Evolutionary conservation across 1,139 yeast genomes (phyloP).

Genomic region (Meyerozyma athensensis): DNA sequence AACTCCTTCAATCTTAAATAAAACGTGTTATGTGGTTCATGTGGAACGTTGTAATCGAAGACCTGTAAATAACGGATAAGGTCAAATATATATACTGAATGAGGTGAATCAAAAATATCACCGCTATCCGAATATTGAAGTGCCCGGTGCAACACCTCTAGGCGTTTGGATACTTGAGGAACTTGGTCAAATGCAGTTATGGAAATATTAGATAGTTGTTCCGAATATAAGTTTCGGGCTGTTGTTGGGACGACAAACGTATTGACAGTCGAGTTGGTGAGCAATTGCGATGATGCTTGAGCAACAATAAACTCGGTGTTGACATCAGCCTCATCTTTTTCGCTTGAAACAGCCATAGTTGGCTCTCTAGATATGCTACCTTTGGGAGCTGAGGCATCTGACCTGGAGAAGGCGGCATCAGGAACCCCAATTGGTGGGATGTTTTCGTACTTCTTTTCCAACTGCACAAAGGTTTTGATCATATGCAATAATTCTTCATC

Average conservation of each 20-base stretch:
- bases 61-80: slow-evolving; percentile 31
- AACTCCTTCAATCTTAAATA: neutral
- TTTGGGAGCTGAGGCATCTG: slow-evolving; percentile 20
- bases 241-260: slow-evolving; percentile 34
- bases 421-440: slow-evolving; percentile 40
- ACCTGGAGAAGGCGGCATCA: slow-evolving; percentile 27
- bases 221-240: slow-evolving; percentile 30
- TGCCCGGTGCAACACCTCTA: slow-evolving; percentile 51
- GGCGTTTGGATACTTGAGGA: slow-evolving; percentile 30
- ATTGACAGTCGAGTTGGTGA: slow-evolving; percentile 32
- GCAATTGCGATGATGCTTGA: slow-evolving; percentile 35
- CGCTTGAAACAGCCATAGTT: neutral
- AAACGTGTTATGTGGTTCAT: neutral
- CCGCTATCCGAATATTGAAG: slow-evolving; percentile 47
- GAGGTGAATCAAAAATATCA: slow-evolving; percentile 33
- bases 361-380: neutral
- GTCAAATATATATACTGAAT: slow-evolving; percentile 47
- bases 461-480: slow-evolving; percentile 23
- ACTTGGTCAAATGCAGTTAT: slow-evolving; percentile 18
- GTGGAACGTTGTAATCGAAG: neutral
- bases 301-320: slow-evolving; percentile 30
- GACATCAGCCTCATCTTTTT: neutral
- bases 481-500: slow-evolving; percentile 25
- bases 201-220: slow-evolving; percentile 26
- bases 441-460: slow-evolving; percentile 29